These are phyloP conservation scores for Hirsutella rhossiliensis DNA, from an alignment of 2,329 filamentous ascomycete genomes.

Conservation along the genomic window DNA sequence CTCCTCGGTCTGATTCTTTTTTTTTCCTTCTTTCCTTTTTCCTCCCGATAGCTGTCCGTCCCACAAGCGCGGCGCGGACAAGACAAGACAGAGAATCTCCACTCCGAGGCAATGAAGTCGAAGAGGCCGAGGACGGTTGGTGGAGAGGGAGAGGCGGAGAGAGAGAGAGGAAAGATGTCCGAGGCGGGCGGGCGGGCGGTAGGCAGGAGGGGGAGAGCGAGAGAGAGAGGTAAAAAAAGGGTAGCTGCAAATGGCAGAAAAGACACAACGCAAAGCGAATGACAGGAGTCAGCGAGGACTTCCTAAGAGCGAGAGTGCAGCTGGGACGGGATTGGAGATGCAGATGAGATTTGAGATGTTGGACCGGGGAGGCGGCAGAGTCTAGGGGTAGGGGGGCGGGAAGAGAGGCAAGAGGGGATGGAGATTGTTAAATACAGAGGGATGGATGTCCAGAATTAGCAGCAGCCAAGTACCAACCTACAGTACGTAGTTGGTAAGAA, in stretches of 20 bases:
- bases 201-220: background rate
- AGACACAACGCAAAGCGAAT: constrained; percentile 52
- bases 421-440: constrained; percentile 6
- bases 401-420: constrained; percentile 1
- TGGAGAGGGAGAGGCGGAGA: background rate
- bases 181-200: background rate
- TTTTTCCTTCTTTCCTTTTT: background rate
- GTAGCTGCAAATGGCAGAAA: constrained; percentile 24
- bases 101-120: no score
- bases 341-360: constrained; percentile 1
- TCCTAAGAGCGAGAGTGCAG: constrained; percentile 37
- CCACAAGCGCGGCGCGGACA: background rate
- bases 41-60: background rate
- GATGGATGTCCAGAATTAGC: background rate
- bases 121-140: background rate
- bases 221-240: constrained; percentile 2
- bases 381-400: background rate
- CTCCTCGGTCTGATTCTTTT: background rate
- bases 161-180: background rate
- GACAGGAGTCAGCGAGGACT: constrained; percentile 66
- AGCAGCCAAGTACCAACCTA: background rate
- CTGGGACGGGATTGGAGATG: constrained; percentile 2
- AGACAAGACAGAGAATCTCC: background rate
- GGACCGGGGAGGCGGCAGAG: constrained; percentile 1
- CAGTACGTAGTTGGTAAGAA: background rate